Base-by-base conservation (phyloP, 805 yeast species). In the Ogataea polymorpha region DNA sequence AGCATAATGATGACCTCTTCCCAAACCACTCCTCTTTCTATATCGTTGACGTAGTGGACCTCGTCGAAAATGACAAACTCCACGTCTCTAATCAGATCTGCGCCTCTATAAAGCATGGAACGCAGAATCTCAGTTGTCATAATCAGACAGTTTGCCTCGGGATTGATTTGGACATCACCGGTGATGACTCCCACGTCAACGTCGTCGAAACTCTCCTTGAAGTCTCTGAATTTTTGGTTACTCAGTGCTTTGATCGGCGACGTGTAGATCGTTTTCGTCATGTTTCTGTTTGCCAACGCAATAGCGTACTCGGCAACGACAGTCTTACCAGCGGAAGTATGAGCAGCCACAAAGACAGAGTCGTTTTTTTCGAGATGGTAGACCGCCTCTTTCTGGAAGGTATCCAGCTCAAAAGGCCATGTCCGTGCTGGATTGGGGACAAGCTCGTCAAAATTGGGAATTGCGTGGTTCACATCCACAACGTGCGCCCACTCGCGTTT, bases 1-100 rank as follows among this genome's bases (percentile, higher is more conserved):
- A 93, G 70, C 96, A 93, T 88, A 53, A 93, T 93, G 46, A 93
- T 93, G 16, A 93, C 97, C 65, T 93, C 99, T 67, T 93, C 99
- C 99, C 99, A 93, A 3, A 93, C 99, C 11, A 93, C 99, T 57
- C 99, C 99, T 63, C 99, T 80, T 55, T 88, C 96, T 43, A 87
- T 82, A 66, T 93, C 99, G 61, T 93, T 93, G 48, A 93, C 96
- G 59, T 93, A 93, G 65, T 93, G 99, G 2, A 93, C 99, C 61
- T 93, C 99, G 67, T 93, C 99, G 61, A 93, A 93, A 29, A 93
- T 89, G 20, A 93, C 96, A 70, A 90, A 93, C 58, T 91, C 99
- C 16, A 93, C 97, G 65, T 93, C 99, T 61, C 99, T 75, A 53
- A 93, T 90, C 33, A 93, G 65, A 66, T 93, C 99, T 0, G 98